Conservation (phyloP, 176 grass and related monocot species). For the Aegilops longissima region DNA sequence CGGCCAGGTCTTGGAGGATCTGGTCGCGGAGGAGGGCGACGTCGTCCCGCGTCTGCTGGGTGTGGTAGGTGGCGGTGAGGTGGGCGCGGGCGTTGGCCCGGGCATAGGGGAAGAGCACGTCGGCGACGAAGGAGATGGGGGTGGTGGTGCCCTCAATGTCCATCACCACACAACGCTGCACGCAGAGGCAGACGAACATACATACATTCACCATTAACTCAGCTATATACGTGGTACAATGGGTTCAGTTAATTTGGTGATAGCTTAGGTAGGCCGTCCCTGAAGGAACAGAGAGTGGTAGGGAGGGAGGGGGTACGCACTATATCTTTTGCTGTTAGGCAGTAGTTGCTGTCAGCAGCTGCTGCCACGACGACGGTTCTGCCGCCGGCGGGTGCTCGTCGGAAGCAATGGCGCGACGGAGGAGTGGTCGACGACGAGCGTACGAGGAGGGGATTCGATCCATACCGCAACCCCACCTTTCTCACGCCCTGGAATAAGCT, state of each 20-base stretch:
- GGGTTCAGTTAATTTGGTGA: too few species aligned
- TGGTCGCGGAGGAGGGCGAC: slow-evolving; percentile 64
- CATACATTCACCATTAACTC: too few species aligned
- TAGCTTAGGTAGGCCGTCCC: too few species aligned
- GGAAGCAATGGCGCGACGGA: background rate
- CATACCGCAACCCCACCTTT: background rate
- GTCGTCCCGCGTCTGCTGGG: slow-evolving; percentile 59
- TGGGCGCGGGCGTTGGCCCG: slow-evolving; percentile 74
- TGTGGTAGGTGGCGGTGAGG: slow-evolving; percentile 59
- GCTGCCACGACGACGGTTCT: background rate
- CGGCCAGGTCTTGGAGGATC: slow-evolving; percentile 60
- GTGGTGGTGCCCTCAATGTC: slow-evolving; percentile 93
- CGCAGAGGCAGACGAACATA: background rate
- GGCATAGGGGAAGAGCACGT: slow-evolving; percentile 92
- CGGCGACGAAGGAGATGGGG: slow-evolving; percentile 86
- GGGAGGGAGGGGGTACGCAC: background rate
- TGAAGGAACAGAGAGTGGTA: background rate
- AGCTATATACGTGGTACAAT: too few species aligned
- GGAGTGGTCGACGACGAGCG: background rate
- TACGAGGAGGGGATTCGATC: background rate
- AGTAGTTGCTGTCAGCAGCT: background rate
- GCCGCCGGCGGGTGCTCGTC: background rate
- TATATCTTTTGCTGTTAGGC: background rate
- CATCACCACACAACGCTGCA: slow-evolving; percentile 71
- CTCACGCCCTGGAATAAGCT: too few species aligned